phyloP scores from a whole-genome alignment of 2,329 filamentous ascomycete species.

The Microthyrium microscopicum region DNA sequence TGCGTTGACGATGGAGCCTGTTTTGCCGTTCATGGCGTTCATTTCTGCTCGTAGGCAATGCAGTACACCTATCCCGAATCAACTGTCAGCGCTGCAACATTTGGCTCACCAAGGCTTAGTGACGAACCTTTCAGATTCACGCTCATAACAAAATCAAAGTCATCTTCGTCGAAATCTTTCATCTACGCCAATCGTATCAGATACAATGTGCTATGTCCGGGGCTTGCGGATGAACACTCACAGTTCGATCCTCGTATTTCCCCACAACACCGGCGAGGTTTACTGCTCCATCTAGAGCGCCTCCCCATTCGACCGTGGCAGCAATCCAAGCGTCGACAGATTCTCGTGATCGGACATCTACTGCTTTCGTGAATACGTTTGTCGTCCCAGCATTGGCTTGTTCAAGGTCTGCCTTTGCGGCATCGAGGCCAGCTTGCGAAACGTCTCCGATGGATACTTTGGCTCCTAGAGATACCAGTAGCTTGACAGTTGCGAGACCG shows the following conservation, averaged over 20 bases:
- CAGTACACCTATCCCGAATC: slow-evolving; percentile 11
- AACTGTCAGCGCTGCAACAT: too few relatives aligned
- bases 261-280: slow-evolving; percentile 28
- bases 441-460: slow-evolving; percentile 40
- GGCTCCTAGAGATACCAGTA: slow-evolving; percentile 35
- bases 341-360: background rate
- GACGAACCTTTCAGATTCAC: slow-evolving; percentile 7
- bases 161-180: slow-evolving; percentile 1
- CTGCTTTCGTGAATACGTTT: background rate
- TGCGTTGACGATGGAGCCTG: slow-evolving; percentile 1
- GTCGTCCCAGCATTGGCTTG: background rate
- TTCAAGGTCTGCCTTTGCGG: background rate
- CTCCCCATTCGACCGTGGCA: slow-evolving; percentile 17
- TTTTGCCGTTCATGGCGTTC: slow-evolving; percentile 19
- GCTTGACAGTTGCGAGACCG: slow-evolving; percentile 35
- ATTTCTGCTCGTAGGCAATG: slow-evolving; percentile 1
- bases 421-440: background rate
- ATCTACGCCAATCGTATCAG: too few relatives aligned
- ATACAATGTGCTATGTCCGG: too few relatives aligned
- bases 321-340: slow-evolving; percentile 17
- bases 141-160: slow-evolving; percentile 5
- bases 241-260: slow-evolving; percentile 1
- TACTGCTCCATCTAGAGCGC: slow-evolving; percentile 21
- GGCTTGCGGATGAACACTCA: too few relatives aligned
- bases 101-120: too few relatives aligned